Conservation (phyloP, 176 grass and related monocot species). For the Triticum monococcum region DNA sequence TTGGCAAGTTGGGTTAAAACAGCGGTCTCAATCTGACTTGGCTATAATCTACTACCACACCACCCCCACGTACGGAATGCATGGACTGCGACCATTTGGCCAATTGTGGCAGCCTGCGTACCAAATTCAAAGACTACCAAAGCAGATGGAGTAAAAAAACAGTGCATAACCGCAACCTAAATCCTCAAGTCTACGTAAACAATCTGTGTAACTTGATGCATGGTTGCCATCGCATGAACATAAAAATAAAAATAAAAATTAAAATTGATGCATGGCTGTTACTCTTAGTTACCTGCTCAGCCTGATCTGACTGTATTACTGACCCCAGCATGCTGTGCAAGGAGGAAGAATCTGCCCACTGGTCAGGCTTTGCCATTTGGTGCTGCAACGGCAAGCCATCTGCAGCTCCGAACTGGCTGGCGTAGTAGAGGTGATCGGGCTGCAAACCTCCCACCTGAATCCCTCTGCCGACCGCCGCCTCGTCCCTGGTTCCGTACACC, state of each 20-base stretch:
- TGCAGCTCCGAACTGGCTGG: conserved; percentile 36
- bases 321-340: conserved; percentile 49
- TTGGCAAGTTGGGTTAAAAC: conserved; percentile 20
- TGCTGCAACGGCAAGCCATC: conserved; percentile 24
- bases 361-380: conserved; percentile 42
- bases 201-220: background rate
- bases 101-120: background rate
- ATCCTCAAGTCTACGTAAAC: background rate
- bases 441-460: conserved; percentile 18
- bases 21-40: background rate
- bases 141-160: background rate
- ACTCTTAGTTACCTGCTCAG: background rate
- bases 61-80: background rate
- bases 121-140: background rate
- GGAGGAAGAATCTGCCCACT: conserved; percentile 25
- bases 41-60: background rate
- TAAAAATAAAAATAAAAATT: too few relatives aligned
- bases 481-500: background rate
- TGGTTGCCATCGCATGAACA: background rate
- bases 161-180: background rate
- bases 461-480: background rate
- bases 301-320: conserved; percentile 32
- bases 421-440: conserved; percentile 30
- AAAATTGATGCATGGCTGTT: background rate
- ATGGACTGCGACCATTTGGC: conserved; percentile 48